Percentiles rank a stretch among this genome's conserved stretches.
phyloP scores from a whole-genome alignment of 2,329 filamentous ascomycete genomes.

The Arthrobotrys pseudoclavata region DNA sequence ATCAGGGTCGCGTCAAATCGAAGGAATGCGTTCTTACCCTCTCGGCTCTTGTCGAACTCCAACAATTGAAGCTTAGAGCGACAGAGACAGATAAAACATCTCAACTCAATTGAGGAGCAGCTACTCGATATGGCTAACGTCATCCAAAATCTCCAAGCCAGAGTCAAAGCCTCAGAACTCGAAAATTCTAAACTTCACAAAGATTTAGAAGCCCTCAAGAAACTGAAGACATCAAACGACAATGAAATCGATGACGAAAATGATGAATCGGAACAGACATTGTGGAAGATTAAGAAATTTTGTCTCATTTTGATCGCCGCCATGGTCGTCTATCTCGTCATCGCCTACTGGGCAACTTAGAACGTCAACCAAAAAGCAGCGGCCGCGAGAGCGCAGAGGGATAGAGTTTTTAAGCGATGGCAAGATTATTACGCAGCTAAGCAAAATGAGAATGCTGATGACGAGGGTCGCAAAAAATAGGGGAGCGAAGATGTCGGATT shows the following conservation, averaged over 20 bases:
- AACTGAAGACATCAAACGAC: neutral
- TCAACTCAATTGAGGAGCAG: neutral
- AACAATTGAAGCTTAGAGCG: slow-evolving; percentile 11
- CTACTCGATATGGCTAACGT: neutral
- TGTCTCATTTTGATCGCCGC: neutral
- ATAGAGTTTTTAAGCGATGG: neutral
- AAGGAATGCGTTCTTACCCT: slow-evolving; percentile 4
- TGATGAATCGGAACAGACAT: no score
- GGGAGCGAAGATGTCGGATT: neutral
- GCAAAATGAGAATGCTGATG: neutral
- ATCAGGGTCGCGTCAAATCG: neutral
- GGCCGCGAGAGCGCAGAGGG: neutral
- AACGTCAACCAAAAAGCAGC: neutral
- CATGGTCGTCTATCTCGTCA: neutral
- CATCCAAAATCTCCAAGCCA: neutral
- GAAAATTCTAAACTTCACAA: neutral
- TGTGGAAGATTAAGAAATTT: neutral
- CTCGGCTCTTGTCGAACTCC: neutral
- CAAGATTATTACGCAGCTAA: neutral
- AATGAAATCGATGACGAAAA: neutral
- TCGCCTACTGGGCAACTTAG: neutral
- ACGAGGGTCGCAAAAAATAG: neutral
- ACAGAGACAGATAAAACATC: neutral
- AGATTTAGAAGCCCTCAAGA: neutral
- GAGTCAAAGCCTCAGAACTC: neutral